Conservation (phyloP, 2,329 filamentous ascomycete species). For the Aspergillus fumigatus region DNA sequence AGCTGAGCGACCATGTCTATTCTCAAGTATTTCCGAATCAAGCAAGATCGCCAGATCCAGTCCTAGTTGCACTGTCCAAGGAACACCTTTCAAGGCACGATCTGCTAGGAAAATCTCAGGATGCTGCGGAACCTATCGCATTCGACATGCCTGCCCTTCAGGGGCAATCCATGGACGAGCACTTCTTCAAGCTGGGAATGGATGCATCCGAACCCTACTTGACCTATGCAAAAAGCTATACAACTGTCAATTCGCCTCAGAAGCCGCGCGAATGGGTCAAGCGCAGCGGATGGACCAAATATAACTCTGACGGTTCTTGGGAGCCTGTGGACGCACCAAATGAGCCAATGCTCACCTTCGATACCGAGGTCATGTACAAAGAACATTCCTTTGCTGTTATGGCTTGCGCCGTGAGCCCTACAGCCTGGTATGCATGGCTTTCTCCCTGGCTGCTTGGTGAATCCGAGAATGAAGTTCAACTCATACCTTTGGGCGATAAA, state of each 20-base stretch:
- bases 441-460: slow-evolving; percentile 92
- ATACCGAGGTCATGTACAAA: slow-evolving; percentile 96
- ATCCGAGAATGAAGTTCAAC: slow-evolving; percentile 68
- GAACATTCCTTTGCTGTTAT: slow-evolving; percentile 89
- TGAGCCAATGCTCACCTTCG: slow-evolving; percentile 81
- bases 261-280: slow-evolving; percentile 69
- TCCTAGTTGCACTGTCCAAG: slow-evolving; percentile 73
- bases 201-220: slow-evolving; percentile 86
- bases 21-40: slow-evolving; percentile 69
- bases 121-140: slow-evolving; percentile 67
- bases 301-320: slow-evolving; percentile 67
- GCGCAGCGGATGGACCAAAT: slow-evolving; percentile 91
- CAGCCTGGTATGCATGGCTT: slow-evolving; percentile 94
- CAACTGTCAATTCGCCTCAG: slow-evolving; percentile 53
- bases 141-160: slow-evolving; percentile 81
- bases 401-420: slow-evolving; percentile 87
- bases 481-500: slow-evolving; percentile 82
- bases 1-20: slow-evolving; percentile 79
- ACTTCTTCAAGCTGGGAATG: slow-evolving; percentile 83
- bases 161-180: slow-evolving; percentile 80
- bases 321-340: slow-evolving; percentile 72
- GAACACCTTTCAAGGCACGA: slow-evolving; percentile 84
- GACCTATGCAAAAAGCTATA: slow-evolving; percentile 68
- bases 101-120: slow-evolving; percentile 83
- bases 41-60: slow-evolving; percentile 53